Evolutionary conservation across 345 rosid genomes (phyloP), one percentile per base, ranked within the genome.

Genomic region (Aquilaria yunnanensis): DNA sequence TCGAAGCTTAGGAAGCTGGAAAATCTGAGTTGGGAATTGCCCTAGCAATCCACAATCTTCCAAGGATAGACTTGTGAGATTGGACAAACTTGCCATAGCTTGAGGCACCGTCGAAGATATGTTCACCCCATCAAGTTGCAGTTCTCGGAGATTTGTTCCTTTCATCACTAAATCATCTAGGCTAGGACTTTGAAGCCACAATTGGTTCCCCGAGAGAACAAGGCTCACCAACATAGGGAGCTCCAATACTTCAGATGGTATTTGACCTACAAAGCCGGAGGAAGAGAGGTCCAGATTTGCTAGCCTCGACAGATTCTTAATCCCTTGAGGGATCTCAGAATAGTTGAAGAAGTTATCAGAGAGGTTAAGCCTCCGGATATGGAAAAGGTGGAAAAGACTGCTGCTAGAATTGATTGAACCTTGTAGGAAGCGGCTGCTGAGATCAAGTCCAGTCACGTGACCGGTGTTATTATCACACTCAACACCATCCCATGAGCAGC

Each of bases 311-410:
- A 51, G 54, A 5, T 46, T 23, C n/a, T 51, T 63, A 23, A 67
- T 37, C 5, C 51, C 59, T 0, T 41, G 45, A 30, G 64, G 70
- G 51, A 67, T 51, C 9, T 0, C 50, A 11, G 65, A 59, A n/a
- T 2, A 29, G 11, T 10, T 30, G 49, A 68, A 54, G 61, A 13
- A 2, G 6, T 56, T 68, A 34, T 10, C 12, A 0, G 65, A 57
- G 3, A 67, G 71, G 57, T 61, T 54, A 13, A 68, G 72, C 34
- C 13, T 61, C 56, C 14, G 67, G 13, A 61, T 31, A 12, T 11
- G 51, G 5, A 47, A 23, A 32, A 68, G 67, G 3, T 14, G 66
- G 50, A 62, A 69, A 61, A 69, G 67, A 32, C 51, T 69, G 59
- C 57, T 46, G 7, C 34, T 43, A 3, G 67, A 62, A 47, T 23